A percentile compares a stretch with the other conserved stretches of the same genome.
These are phyloP conservation scores for Punica granatum DNA, from an alignment of 345 rosid species.

Conservation along the genomic window DNA sequence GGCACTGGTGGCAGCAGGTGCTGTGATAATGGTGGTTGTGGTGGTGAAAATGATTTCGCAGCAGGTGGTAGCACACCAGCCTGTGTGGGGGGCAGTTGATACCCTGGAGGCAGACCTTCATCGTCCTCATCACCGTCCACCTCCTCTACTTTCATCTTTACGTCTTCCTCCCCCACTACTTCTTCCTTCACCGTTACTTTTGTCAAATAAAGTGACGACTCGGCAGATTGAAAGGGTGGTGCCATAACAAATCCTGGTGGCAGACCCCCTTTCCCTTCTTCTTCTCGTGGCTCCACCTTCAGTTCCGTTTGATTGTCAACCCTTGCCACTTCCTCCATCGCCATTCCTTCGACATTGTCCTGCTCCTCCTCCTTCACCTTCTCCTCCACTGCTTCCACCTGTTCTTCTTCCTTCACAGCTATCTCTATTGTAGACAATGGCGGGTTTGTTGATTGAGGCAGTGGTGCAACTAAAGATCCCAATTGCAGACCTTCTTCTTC, in stretches of 20 bases:
- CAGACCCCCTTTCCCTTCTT: slow-evolving; percentile 20
- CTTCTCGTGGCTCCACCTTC: slow-evolving; percentile 5
- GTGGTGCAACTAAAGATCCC: background rate
- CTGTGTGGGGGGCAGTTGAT: background rate
- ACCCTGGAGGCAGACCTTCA: slow-evolving; percentile 2
- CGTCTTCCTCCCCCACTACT: background rate
- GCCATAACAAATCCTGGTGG: slow-evolving; percentile 29
- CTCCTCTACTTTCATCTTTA: background rate
- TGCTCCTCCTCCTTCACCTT: slow-evolving; percentile 1
- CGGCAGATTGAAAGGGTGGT: slow-evolving; percentile 7
- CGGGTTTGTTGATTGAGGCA: background rate
- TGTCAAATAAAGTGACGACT: slow-evolving; percentile 10
- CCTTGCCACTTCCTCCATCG: background rate
- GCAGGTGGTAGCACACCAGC: background rate
- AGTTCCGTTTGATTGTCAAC: slow-evolving; percentile 1
- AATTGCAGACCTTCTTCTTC: background rate
- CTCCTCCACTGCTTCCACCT: background rate
- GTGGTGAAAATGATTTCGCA: background rate
- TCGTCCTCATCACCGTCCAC: background rate
- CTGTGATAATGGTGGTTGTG: background rate
- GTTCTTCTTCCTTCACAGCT: background rate
- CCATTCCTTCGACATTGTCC: background rate
- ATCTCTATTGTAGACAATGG: background rate
- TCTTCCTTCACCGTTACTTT: slow-evolving; percentile 3
- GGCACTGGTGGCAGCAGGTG: background rate